phyloP scores from a whole-genome alignment of 352 stramenopile genomes.

The Phytophthora uliginosa region DNA sequence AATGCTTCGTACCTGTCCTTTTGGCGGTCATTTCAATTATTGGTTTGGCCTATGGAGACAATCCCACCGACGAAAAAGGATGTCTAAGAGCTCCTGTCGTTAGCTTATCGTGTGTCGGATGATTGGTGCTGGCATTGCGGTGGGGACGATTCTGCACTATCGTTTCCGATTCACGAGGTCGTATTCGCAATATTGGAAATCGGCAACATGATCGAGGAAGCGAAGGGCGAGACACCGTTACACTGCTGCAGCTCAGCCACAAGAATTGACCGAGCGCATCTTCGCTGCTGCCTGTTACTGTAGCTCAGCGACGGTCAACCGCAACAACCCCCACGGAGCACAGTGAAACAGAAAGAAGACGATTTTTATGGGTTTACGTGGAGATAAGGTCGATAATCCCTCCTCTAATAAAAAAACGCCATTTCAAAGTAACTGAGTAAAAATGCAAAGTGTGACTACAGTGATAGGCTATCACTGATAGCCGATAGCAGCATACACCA shows the following conservation, averaged over 20 bases:
- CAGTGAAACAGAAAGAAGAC: too few species aligned
- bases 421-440: too few species aligned
- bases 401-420: too few species aligned
- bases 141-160: slow-evolving; percentile 7
- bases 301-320: neutral
- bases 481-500: too few species aligned
- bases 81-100: slow-evolving; percentile 5
- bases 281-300: neutral
- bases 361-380: too few species aligned
- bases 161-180: too few species aligned
- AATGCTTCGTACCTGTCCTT: slow-evolving; percentile 16
- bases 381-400: too few species aligned
- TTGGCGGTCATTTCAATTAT: slow-evolving; percentile 18
- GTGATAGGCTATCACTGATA: too few species aligned
- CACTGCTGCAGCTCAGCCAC: slow-evolving; percentile 11
- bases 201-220: slow-evolving; percentile 19
- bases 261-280: slow-evolving; percentile 10
- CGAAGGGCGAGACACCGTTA: slow-evolving; percentile 17
- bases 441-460: too few species aligned
- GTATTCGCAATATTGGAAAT: slow-evolving; percentile 20
- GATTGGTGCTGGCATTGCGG: slow-evolving; percentile 11
- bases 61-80: slow-evolving; percentile 11
- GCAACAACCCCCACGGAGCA: too few species aligned
- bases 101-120: slow-evolving; percentile 9
- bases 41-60: slow-evolving; percentile 16